Evolutionary conservation across 805 yeast genomes (phyloP), one percentile per base, ranked within the genome.

Genomic region (Saccharomycopsis sp.): DNA sequence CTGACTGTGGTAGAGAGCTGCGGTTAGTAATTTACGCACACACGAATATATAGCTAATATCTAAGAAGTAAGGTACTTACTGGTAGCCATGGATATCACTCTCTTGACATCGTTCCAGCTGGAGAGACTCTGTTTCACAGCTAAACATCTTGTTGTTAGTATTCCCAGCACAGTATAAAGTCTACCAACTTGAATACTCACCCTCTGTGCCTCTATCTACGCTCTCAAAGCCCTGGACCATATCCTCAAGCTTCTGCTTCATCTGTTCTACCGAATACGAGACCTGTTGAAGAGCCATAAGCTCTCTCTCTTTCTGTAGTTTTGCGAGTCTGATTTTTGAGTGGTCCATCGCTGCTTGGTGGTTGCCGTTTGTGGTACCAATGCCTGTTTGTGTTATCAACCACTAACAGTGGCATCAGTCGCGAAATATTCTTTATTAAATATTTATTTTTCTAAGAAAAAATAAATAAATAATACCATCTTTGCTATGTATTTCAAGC

Each of bases 71-170:
- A 29, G 2, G 42, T 19, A 65, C 70, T 52, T 62, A 68, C 70
- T 64, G 1, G 77, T 72, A 0, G 90, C 90, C 63, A 86, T 70
- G 9, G 86, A 78, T 0, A 85, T 79, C 2, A 87, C 78, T 59
- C 81, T 75, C 19, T 83, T 72, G 19, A 86, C 84, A 58, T 79
- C 81, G 57, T 79, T 78, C 92, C 92, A 86, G 64, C 83, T 85
- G 2, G 81, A 75, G 64, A 87, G 75, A 1, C 86, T 80, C 3
- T 76, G 69, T 1, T 82, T 80, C 3, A 84, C 84, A 44, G 85
- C 79, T 55, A 50, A 1, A 24, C 9, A 5, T 29, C 12, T 29
- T 29, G 38, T 29, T 29, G 38, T 29, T 29, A 29, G 38, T 29
- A 29, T 29, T 29, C 38, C 5, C 5, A 29, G n/a, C n/a, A n/a